Base-by-base conservation (phyloP, 192 early-diverging fungal genomes). In the Phycomyces blakesleeanus region DNA sequence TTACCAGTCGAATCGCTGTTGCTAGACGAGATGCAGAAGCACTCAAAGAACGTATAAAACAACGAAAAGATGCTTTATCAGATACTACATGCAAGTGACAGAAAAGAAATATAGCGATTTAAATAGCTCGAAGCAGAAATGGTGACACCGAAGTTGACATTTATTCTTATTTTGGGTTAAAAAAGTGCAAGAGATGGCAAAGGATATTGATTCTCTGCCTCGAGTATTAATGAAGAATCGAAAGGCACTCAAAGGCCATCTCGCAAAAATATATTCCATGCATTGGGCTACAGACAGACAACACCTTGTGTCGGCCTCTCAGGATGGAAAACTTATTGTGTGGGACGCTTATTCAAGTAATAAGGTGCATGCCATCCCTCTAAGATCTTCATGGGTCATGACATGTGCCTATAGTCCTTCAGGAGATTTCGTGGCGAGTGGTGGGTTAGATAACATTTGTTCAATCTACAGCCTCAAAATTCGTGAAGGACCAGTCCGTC, bases 361-460 rank as follows among this genome's bases (percentile, higher is more conserved):
- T 83, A 98, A 98, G 78, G 90, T 97, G 42, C 93, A 97, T 73
- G 96, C 96, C 18, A 97, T 98, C 69, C 96, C 96, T 2, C 78
- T 98, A 53, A 88, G 93, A 14, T 98, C 96, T 0, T 97, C 96
- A 16, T 98, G 96, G 96, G 96, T 98, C 66, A 98, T 98, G 96
- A 98, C 96, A 27, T 95, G 94, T 67, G 95, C 96, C 5, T 98
- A 97, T 63, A 93, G 95, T 37, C 96, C 96, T 8, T 95, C 92
- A 20, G 93, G 96, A 39, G 93, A 91, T 76, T 94, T 93, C 76
- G 96, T 98, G 18, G 96, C 96, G 49, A 97, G 96, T 76, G 96
- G 96, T 73, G 96, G 96, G 64, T 85, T 98, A 59, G 96, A 98
- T 81, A 98, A 98, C 76, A 89, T 98, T 67, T 98, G 96, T 78